Base-by-base conservation (phyloP, 768 basidiomycete genomes). In the Panaeolus cyanescens region DNA sequence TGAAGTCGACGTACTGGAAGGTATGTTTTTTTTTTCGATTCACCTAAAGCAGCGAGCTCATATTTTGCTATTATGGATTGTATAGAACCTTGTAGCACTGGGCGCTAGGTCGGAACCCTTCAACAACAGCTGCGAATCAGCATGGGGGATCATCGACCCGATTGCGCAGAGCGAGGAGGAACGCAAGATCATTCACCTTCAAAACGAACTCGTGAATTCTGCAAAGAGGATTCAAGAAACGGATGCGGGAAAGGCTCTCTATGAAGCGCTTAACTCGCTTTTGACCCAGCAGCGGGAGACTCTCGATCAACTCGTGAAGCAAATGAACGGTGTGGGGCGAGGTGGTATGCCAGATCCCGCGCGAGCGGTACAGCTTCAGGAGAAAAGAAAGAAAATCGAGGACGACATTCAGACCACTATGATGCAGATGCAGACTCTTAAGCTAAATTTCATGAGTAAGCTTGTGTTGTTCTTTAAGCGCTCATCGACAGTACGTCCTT, bases 71-170 rank as follows among this genome's bases (percentile, higher is more conserved):
- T n/a, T n/a, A n/a, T n/a, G n/a, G n/a, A n/a, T n/a, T 13, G n/a
- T 40, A 19, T 42, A 50, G 45, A 50, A 50, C 12, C 45, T 50
- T 13, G 25, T 66, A 2, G 33, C 55, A 4, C 58, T 62, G 2
- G 58, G 58, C 1, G 60, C 66, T 13, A 25, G 40, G 13, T 58
- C 63, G 31, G 31, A 25, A 32, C 61, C 65, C 12, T 62, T 68
- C 22, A 17, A 61, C 10, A 65, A 72, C 25, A 60, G 59, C 0
- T 12, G 55, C 12, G 58, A 37, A 19, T 56, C 60, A 7, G 67
- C 72, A 31, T 59, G 64, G 63, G 30, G 39, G 7, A 66, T 69
- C n/a, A 40, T 70, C 22, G 53, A 66, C 7, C 31, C 53, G 7
- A 33, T 71, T 20, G 19, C 67, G 20, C 31, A 33, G 15, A 30